Evolutionary conservation across 306 rosid species (phyloP), one percentile per base, ranked within the genome.

Genomic region (Casuarina equisetifolia): DNA sequence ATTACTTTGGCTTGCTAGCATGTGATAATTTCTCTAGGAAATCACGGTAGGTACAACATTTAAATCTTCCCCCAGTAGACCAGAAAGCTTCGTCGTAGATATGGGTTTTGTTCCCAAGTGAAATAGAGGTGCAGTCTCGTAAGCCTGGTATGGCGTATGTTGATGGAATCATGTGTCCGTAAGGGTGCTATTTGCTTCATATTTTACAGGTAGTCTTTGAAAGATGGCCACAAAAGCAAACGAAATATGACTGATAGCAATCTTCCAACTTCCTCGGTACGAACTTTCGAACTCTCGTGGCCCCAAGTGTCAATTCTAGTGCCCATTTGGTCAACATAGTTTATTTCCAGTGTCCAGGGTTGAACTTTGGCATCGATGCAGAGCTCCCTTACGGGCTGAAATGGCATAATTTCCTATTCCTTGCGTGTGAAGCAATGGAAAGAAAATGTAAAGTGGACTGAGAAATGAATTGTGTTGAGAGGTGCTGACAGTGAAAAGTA

Each of bases 391-490:
- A 69, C 74, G 72, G 80, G 51, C 62, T 85, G 61, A 82, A 84
- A 77, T 81, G 49, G 62, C 48, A 44, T 6, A 46, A 52, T 78
- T 73, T 70, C 38, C 38, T 78, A 81, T 86, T 88, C 90, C 83
- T 89, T 93, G 90, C 89, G 82, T 88, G 86, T 76, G 84, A 93
- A 91, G 87, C 87, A 89, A 93, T 67, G 76, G 74, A 69, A 80
- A 82, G 43, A 69, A 80, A 79, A 84, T 9, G 62, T 82, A 73
- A 70, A 20, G 17, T 79, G 70, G 83, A 69, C 58, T 58, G 73
- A 76, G 82, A 83, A 75, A 72, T 73, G 83, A 61, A 64, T 73
- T 67, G 25, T 72, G 71, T 35, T 50, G 50, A 70, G 73, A 72
- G 78, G 72, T 76, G 76, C 66, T 75, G 83, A 85, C 78, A 70